phyloP scores from a whole-genome alignment of 192 early-diverging fungal genomes.

The Umbelopsis sp. region DNA sequence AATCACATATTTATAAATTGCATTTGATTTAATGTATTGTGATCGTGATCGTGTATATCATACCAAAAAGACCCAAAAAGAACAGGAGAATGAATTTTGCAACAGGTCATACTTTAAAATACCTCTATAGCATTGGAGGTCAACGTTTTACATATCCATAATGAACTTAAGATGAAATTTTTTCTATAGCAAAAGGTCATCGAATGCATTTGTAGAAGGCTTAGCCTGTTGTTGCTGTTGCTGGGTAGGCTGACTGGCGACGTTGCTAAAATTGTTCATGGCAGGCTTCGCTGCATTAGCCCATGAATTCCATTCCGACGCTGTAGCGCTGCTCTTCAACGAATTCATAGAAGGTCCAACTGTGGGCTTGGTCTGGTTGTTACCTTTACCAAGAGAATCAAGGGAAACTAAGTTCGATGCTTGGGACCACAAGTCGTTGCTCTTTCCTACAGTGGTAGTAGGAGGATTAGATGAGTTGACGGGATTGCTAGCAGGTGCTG shows the following conservation, averaged over 20 bases:
- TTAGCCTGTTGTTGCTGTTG: conserved; percentile 17
- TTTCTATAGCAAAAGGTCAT: conserved; percentile 35
- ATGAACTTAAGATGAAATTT: not conserved
- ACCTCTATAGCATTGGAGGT: not conserved
- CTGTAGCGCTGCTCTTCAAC: conserved; percentile 32
- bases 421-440: conserved; percentile 54
- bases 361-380: conserved; percentile 40
- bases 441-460: conserved; percentile 14
- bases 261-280: not conserved
- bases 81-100: no score
- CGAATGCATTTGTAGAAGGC: conserved; percentile 19
- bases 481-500: not conserved
- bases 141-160: not conserved
- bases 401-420: conserved; percentile 68
- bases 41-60: no score
- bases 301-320: conserved; percentile 36
- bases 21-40: no score
- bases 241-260: not conserved
- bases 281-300: conserved; percentile 7
- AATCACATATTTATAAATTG: no score
- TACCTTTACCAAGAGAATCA: conserved; percentile 68
- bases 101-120: not conserved
- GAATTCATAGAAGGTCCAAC: conserved; percentile 62
- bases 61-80: no score
- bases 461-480: not conserved